phyloP scores from a whole-genome alignment of 2,329 filamentous ascomycete species.

The Aspergillus aculeatinus region DNA sequence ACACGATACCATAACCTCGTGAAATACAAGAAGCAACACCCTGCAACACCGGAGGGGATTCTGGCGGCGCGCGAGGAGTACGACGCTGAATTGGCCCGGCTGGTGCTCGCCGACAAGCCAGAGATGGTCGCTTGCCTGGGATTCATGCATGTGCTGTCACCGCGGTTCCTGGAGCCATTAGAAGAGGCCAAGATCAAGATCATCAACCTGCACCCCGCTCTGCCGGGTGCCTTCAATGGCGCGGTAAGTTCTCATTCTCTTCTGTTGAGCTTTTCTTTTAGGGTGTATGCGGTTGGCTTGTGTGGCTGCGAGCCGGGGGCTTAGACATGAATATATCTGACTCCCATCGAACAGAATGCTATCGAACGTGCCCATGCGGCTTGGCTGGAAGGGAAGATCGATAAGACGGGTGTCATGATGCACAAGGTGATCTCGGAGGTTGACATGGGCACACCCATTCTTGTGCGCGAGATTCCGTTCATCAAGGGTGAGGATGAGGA shows the following conservation, averaged over 20 bases:
- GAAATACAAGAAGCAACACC: constrained; percentile 69
- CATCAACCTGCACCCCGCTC: constrained; percentile 79
- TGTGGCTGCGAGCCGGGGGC: not conserved
- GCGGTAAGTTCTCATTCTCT: constrained; percentile 42
- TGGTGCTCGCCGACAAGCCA: constrained; percentile 65
- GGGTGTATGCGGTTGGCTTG: not conserved
- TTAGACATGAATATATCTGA: not conserved
- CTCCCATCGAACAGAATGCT: constrained; percentile 50
- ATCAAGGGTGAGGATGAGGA: constrained; percentile 61
- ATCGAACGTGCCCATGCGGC: constrained; percentile 77
- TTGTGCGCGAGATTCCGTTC: constrained; percentile 66
- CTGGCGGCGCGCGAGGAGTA: constrained; percentile 63
- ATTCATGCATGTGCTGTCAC: constrained; percentile 81
- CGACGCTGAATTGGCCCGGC: constrained; percentile 70
- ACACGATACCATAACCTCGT: constrained; percentile 80
- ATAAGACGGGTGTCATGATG: constrained; percentile 78
- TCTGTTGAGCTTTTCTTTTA: not conserved
- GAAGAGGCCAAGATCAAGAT: constrained; percentile 62
- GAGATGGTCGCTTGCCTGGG: constrained; percentile 78
- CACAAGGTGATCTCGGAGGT: constrained; percentile 81
- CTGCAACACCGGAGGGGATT: constrained; percentile 52
- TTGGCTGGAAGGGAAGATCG: constrained; percentile 66
- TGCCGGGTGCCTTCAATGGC: constrained; percentile 74
- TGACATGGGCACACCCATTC: constrained; percentile 73
- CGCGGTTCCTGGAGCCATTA: constrained; percentile 68